Conservation (phyloP, 805 yeast species). For the Ascoidea rubescens region DNA sequence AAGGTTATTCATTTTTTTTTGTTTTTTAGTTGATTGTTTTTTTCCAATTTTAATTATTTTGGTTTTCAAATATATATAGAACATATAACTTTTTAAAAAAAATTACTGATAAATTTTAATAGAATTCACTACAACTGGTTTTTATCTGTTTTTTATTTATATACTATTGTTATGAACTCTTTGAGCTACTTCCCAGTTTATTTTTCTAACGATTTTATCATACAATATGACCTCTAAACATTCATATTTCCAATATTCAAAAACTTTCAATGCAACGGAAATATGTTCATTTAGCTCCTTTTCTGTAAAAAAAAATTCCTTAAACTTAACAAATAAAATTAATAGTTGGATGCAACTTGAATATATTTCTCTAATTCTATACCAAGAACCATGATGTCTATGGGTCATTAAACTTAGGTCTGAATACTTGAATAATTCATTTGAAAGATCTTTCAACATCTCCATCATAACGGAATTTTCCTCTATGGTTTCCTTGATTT, state of each 20-base stretch:
- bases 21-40: too few species aligned
- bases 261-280: slow-evolving; percentile 1
- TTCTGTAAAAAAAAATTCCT: slow-evolving; percentile 6
- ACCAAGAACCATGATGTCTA: slow-evolving; percentile 11
- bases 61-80: too few species aligned
- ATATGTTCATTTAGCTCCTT: slow-evolving; percentile 4
- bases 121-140: too few species aligned
- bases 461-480: slow-evolving; percentile 4
- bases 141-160: too few species aligned
- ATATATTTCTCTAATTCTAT: slow-evolving; percentile 9
- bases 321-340: slow-evolving; percentile 9
- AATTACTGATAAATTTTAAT: too few species aligned
- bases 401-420: slow-evolving; percentile 9
- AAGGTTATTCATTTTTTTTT: too few species aligned
- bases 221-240: slow-evolving; percentile 1
- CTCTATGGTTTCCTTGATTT: neutral
- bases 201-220: neutral
- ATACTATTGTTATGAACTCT: too few species aligned
- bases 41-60: too few species aligned
- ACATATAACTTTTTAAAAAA: too few species aligned
- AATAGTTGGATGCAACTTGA: slow-evolving; percentile 5
- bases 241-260: slow-evolving; percentile 8
- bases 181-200: neutral
- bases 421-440: slow-evolving; percentile 4
- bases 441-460: slow-evolving; percentile 7